Percentiles rank a stretch among this genome's conserved stretches.
These are phyloP conservation scores for Podospora conica DNA, from an alignment of 495 filamentous ascomycete species.

Conservation along the genomic window DNA sequence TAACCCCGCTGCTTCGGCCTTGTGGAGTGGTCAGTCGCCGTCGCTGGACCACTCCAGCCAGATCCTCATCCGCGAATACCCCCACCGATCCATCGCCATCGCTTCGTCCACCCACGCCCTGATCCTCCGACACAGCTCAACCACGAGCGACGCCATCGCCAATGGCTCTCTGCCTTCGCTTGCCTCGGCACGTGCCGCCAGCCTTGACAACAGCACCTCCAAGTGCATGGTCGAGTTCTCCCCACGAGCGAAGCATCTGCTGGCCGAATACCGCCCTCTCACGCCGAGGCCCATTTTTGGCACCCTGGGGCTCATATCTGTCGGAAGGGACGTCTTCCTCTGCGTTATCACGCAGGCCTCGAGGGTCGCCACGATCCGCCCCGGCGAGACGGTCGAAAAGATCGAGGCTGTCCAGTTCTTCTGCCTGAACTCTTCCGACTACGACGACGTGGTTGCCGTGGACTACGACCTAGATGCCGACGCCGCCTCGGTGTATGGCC, in stretches of 20 bases:
- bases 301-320: slow-evolving; percentile 82
- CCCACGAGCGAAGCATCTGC: slow-evolving; percentile 53
- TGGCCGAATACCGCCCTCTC: slow-evolving; percentile 66
- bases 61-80: slow-evolving; percentile 67
- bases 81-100: slow-evolving; percentile 78
- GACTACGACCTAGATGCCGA: slow-evolving; percentile 48
- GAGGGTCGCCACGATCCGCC: slow-evolving; percentile 73
- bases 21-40: slow-evolving; percentile 31
- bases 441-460: slow-evolving; percentile 65
- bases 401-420: slow-evolving; percentile 89
- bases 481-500: slow-evolving; percentile 47
- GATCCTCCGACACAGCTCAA: slow-evolving; percentile 68
- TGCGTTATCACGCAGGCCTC: slow-evolving; percentile 78
- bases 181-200: slow-evolving; percentile 31
- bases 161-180: slow-evolving; percentile 49
- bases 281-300: slow-evolving; percentile 73
- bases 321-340: slow-evolving; percentile 81
- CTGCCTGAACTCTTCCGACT: slow-evolving; percentile 77
- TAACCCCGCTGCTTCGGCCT: slow-evolving; percentile 17
- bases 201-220: slow-evolving; percentile 35
- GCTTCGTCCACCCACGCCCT: slow-evolving; percentile 71
- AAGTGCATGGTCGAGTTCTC: slow-evolving; percentile 88
- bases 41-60: slow-evolving; percentile 44
- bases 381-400: slow-evolving; percentile 80
- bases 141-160: slow-evolving; percentile 45